These are phyloP conservation scores for Colletotrichum simmondsii DNA, from an alignment of 2,329 filamentous ascomycete genomes.

Conservation along the genomic window DNA sequence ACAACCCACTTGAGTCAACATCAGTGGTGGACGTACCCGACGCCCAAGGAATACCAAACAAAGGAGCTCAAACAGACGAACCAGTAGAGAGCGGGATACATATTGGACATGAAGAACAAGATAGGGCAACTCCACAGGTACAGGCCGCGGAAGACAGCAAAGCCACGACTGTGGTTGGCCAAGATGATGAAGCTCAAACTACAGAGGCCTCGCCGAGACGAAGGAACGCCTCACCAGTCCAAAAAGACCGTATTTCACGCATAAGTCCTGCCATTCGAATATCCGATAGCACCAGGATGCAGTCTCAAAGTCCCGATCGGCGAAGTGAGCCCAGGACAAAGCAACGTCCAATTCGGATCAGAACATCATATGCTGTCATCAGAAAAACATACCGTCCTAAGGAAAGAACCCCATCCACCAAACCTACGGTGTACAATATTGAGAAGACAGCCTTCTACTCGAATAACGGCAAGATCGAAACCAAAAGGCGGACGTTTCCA, in stretches of 20 bases:
- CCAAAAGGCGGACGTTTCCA: not conserved
- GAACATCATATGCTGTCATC: not conserved
- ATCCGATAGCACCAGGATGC: not conserved
- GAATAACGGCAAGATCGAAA: not conserved
- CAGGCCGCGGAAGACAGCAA: not conserved
- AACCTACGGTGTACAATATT: not conserved
- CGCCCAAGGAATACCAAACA: no score
- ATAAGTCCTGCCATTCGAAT: not conserved
- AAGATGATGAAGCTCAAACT: not conserved
- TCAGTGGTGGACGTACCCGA: no score
- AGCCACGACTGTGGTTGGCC: not conserved
- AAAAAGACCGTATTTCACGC: not conserved
- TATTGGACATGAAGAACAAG: not conserved
- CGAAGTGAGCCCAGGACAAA: no score
- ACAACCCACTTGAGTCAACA: no score
- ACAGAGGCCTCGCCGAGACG: not conserved
- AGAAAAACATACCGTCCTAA: not conserved
- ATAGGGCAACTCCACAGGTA: accelerated
- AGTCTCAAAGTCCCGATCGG: not conserved
- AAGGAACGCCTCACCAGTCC: not conserved
- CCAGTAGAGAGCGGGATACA: no score
- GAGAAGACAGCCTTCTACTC: not conserved
- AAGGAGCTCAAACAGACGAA: no score
- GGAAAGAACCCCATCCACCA: not conserved
- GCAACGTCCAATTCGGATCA: not conserved